phyloP scores from a whole-genome alignment of 2,329 filamentous ascomycete species.

The Cylindrodendrum hubeiense region DNA sequence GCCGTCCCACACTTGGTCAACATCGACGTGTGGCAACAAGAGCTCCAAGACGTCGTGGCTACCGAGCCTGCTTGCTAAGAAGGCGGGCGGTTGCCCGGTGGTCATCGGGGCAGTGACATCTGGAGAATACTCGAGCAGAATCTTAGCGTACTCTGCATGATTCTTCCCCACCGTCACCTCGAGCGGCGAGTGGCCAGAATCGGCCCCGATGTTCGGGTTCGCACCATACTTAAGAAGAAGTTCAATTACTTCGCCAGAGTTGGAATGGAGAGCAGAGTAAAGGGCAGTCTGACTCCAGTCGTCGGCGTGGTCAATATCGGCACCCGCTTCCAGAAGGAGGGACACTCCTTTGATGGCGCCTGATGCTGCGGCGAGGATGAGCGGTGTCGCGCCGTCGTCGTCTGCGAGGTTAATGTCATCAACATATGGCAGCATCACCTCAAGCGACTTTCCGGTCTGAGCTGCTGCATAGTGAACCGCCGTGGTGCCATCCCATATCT shows the following conservation, averaged over 20 bases:
- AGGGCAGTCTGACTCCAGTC: constrained; percentile 32
- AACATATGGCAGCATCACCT: constrained; percentile 31
- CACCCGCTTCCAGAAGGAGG: constrained; percentile 32
- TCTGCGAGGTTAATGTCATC: constrained; percentile 29
- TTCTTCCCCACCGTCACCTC: constrained; percentile 26
- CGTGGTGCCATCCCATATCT: constrained; percentile 32
- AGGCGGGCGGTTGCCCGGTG: constrained; percentile 26
- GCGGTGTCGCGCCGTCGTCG: constrained; percentile 28
- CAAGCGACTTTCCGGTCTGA: constrained; percentile 25
- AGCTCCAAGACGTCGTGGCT: constrained; percentile 26
- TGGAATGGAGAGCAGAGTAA: constrained; percentile 26
- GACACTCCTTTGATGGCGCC: constrained; percentile 23
- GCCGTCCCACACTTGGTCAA: constrained; percentile 24
- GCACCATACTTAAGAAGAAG: constrained; percentile 31
- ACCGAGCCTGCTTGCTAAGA: constrained; percentile 24
- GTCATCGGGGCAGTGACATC: constrained; percentile 23
- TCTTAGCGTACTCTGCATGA: constrained; percentile 22
- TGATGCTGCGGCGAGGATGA: constrained; percentile 30
- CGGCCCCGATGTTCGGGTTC: constrained; percentile 25
- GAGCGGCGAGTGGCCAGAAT: constrained; percentile 26
- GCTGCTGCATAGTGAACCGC: constrained; percentile 35
- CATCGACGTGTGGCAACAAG: constrained; percentile 27
- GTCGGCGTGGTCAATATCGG: constrained; percentile 27
- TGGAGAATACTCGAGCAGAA: constrained; percentile 27
- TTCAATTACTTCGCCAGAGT: constrained; percentile 23